Evolutionary conservation across 148 eudicot genomes (phyloP).

Genomic region (Camellia granthamiana): DNA sequence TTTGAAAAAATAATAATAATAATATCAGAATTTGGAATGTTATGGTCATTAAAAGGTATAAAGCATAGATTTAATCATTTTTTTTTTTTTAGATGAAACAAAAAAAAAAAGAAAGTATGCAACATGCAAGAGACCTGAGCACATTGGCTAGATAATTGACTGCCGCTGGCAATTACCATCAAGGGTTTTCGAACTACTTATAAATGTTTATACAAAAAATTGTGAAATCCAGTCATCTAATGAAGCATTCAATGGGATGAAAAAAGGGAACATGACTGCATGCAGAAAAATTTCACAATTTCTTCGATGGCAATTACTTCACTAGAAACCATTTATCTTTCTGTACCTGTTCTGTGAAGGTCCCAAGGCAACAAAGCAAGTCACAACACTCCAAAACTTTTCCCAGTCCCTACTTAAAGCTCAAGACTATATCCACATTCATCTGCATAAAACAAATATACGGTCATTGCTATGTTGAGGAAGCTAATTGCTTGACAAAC

Average conservation of each 20-base stretch:
- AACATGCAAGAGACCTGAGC: neutral
- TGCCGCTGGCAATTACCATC: neutral
- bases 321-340: neutral
- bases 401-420: slow-evolving; percentile 38
- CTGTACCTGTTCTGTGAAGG: slow-evolving; percentile 5
- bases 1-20: neutral
- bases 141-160: neutral
- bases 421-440: slow-evolving; percentile 64
- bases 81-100: too few relatives aligned
- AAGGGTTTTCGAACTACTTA: neutral
- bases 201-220: neutral
- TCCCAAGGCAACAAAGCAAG: slow-evolving; percentile 9
- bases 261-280: neutral
- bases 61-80: neutral
- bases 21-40: neutral
- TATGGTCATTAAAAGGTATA: neutral
- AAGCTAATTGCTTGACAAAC: slow-evolving; percentile 4
- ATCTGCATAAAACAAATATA: slow-evolving; percentile 40
- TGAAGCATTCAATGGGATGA: neutral
- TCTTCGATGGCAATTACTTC: slow-evolving; percentile 2
- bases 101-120: neutral
- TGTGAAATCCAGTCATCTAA: neutral
- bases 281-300: neutral
- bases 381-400: neutral
- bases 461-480: neutral